phyloP scores from a whole-genome alignment of 2,329 filamentous ascomycete species.

The Fusarium robinianum region DNA sequence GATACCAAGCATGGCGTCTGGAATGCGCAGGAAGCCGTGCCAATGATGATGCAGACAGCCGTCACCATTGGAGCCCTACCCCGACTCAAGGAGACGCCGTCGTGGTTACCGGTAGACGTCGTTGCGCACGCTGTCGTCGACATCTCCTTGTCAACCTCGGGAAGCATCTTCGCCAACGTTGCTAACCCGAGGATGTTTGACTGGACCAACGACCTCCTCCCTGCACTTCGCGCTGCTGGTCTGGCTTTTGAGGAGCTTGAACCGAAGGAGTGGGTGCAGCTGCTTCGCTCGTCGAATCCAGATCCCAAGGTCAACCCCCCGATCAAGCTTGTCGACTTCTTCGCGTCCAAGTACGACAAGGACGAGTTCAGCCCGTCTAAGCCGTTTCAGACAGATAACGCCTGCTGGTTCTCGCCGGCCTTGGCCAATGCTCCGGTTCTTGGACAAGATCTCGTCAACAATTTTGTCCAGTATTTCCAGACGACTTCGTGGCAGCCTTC shows the following conservation, averaged over 20 bases:
- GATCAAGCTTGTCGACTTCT: conserved; percentile 58
- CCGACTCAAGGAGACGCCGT: conserved; percentile 48
- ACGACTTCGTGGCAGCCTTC: conserved; percentile 47
- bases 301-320: conserved; percentile 54
- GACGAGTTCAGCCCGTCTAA: conserved; percentile 52
- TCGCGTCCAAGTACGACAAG: conserved; percentile 43
- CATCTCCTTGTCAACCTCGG: conserved; percentile 39
- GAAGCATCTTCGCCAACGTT: conserved; percentile 51
- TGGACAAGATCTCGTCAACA: conserved; percentile 42
- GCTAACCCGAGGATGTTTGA: conserved; percentile 52
- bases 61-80: conserved; percentile 52
- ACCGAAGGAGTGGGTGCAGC: conserved; percentile 48
- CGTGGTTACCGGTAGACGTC: conserved; percentile 51
- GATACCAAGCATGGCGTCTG: conserved; percentile 53
- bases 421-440: conserved; percentile 44
- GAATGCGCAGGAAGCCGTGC: conserved; percentile 56
- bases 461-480: conserved; percentile 44
- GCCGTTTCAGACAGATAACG: conserved; percentile 45
- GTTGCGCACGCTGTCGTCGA: conserved; percentile 47
- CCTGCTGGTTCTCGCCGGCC: conserved; percentile 49
- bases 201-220: conserved; percentile 56
- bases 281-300: conserved; percentile 48
- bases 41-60: conserved; percentile 54
- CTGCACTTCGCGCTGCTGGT: conserved; percentile 48
- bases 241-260: conserved; percentile 50